These are phyloP conservation scores for Trichoderma sp. DNA, from an alignment of 2,329 filamentous ascomycete species.

Conservation along the genomic window DNA sequence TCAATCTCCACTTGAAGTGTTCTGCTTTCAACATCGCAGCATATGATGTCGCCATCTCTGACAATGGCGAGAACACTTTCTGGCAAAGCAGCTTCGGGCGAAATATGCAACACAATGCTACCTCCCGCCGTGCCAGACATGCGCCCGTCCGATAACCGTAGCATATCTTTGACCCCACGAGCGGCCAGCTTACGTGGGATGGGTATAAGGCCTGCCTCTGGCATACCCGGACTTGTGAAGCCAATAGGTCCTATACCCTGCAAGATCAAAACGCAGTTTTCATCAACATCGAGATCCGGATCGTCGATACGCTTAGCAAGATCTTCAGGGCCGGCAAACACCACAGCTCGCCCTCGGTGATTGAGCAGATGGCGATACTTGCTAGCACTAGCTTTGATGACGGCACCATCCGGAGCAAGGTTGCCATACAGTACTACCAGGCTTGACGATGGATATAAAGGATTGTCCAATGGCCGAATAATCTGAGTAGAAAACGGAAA, in stretches of 20 bases:
- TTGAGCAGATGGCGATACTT: constrained; percentile 64
- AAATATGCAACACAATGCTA: constrained; percentile 85
- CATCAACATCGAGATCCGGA: constrained; percentile 58
- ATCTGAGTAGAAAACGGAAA: constrained; percentile 38
- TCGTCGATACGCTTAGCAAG: constrained; percentile 62
- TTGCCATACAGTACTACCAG: constrained; percentile 82
- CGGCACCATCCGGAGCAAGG: constrained; percentile 75
- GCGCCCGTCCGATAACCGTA: constrained; percentile 80
- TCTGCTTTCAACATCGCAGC: constrained; percentile 70
- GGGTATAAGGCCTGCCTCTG: constrained; percentile 66
- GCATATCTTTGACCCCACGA: constrained; percentile 72
- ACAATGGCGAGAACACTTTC: constrained; percentile 77
- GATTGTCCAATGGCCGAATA: constrained; percentile 64
- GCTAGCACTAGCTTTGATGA: constrained; percentile 83
- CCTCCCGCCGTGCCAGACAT: constrained; percentile 86
- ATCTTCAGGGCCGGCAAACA: constrained; percentile 74
- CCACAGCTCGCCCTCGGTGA: constrained; percentile 51
- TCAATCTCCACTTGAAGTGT: constrained; percentile 58
- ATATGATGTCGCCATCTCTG: constrained; percentile 71
- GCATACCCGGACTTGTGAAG: constrained; percentile 75
- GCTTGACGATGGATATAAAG: constrained; percentile 72
- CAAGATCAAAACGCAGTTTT: constrained; percentile 68
- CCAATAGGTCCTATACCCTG: constrained; percentile 88
- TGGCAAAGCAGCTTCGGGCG: constrained; percentile 75
- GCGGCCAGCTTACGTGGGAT: constrained; percentile 75